A percentile compares a stretch with the other conserved stretches of the same genome.
Evolutionary conservation across 2,329 filamentous ascomycete genomes (phyloP).

Genomic region (Ciborinia camelliae): DNA sequence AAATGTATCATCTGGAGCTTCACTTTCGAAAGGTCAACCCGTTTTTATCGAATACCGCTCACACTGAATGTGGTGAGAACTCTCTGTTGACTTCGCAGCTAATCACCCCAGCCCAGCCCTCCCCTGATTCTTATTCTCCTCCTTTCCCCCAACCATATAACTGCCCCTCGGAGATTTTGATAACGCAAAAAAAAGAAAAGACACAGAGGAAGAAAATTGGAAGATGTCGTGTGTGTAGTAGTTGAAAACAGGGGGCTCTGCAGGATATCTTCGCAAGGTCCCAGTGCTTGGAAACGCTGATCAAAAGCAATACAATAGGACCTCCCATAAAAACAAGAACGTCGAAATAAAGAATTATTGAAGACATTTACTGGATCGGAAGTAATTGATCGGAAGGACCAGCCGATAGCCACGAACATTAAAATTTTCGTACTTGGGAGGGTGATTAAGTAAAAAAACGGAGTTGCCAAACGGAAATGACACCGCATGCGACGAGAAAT

Average conservation of each 20-base stretch:
- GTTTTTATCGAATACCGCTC: constrained; percentile 6
- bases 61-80: constrained; percentile 28
- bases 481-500: constrained; percentile 14
- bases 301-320: constrained; percentile 39
- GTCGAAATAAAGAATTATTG: constrained; percentile 44
- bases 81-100: constrained; percentile 23
- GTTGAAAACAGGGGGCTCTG: constrained; percentile 36
- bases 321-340: constrained; percentile 39
- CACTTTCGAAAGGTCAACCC: constrained; percentile 23
- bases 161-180: constrained; percentile 32
- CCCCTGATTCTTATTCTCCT: constrained; percentile 16
- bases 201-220: constrained; percentile 29
- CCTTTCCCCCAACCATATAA: constrained; percentile 21
- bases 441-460: constrained; percentile 40
- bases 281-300: constrained; percentile 33
- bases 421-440: constrained; percentile 41
- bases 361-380: constrained; percentile 37
- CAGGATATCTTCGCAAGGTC: constrained; percentile 39
- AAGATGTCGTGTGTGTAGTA: constrained; percentile 23
- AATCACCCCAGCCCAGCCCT: constrained; percentile 29
- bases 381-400: constrained; percentile 35
- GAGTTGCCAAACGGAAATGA: constrained; percentile 22
- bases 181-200: constrained; percentile 28
- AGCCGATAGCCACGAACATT: constrained; percentile 42
- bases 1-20: constrained; percentile 31